Evolutionary conservation across 352 stramenopile species (phyloP).

Genomic region (Peronospora belbahrii): DNA sequence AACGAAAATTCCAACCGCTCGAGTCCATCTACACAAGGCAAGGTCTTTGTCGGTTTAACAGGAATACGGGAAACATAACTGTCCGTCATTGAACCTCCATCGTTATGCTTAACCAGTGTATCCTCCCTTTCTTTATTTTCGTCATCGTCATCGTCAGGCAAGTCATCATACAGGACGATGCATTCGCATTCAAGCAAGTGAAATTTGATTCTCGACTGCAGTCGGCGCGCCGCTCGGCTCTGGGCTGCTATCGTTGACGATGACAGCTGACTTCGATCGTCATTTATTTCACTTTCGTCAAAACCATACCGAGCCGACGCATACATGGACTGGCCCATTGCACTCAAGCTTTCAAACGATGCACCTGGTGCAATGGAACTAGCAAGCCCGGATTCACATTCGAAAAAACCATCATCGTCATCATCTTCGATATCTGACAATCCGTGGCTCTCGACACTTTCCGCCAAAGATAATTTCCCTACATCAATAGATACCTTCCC

Average conservation of each 20-base stretch:
- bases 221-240: constrained; percentile 31
- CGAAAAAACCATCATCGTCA: constrained; percentile 72
- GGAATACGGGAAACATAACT: constrained; percentile 19
- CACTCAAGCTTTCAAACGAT: constrained; percentile 29
- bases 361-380: constrained; percentile 29
- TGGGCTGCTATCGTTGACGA: constrained; percentile 33
- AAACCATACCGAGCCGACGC: constrained; percentile 58
- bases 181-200: constrained; percentile 71
- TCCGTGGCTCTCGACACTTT: constrained; percentile 74
- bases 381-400: constrained; percentile 56
- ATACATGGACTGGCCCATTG: constrained; percentile 81
- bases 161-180: constrained; percentile 75
- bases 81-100: constrained; percentile 15
- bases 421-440: constrained; percentile 82
- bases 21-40: constrained; percentile 54
- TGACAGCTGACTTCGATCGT: constrained; percentile 19
- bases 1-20: constrained; percentile 59
- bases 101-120: constrained; percentile 8
- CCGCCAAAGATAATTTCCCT: constrained; percentile 53
- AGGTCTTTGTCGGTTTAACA: constrained; percentile 21
- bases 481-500: constrained; percentile 21
- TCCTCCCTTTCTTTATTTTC: constrained; percentile 18
- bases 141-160: constrained; percentile 45
- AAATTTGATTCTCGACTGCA: constrained; percentile 61
- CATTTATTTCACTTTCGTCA: constrained; percentile 26